phyloP scores from a whole-genome alignment of 129 eudicot genomes.

The Silybum marianum region DNA sequence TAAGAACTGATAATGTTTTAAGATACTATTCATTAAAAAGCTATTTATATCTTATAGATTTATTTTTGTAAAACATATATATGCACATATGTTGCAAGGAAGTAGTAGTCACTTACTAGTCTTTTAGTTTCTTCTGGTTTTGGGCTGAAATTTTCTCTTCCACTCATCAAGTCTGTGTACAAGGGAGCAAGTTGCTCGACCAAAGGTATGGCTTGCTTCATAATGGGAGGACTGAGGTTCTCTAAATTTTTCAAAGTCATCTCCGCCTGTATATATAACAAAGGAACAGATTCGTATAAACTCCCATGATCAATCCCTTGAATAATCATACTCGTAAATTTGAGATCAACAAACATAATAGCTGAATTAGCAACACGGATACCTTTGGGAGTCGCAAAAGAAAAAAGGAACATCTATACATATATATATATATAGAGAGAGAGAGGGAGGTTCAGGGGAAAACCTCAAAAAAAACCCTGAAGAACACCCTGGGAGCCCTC shows the following conservation, averaged over 20 bases:
- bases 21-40: too few relatives aligned
- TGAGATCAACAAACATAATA: neutral
- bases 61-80: too few relatives aligned
- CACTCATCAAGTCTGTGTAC: slow-evolving; percentile 89
- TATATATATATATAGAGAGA: too few relatives aligned
- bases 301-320: neutral
- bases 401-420: too few relatives aligned
- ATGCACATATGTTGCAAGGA: neutral
- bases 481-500: too few relatives aligned
- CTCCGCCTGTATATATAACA: slow-evolving; percentile 63
- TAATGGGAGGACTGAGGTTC: slow-evolving; percentile 77
- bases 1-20: too few relatives aligned
- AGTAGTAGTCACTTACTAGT: slow-evolving; percentile 54
- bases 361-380: neutral
- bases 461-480: too few relatives aligned
- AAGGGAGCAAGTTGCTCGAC: slow-evolving; percentile 95
- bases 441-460: too few relatives aligned
- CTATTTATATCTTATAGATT: too few relatives aligned
- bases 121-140: slow-evolving; percentile 93
- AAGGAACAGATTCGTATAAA: neutral
- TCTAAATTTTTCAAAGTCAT: slow-evolving; percentile 85
- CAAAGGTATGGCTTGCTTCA: slow-evolving; percentile 92
- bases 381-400: neutral
- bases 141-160: slow-evolving; percentile 87
- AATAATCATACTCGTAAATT: neutral